Base-by-base conservation (phyloP, 805 yeast genomes). In the Phaffomyces thermotolerans region DNA sequence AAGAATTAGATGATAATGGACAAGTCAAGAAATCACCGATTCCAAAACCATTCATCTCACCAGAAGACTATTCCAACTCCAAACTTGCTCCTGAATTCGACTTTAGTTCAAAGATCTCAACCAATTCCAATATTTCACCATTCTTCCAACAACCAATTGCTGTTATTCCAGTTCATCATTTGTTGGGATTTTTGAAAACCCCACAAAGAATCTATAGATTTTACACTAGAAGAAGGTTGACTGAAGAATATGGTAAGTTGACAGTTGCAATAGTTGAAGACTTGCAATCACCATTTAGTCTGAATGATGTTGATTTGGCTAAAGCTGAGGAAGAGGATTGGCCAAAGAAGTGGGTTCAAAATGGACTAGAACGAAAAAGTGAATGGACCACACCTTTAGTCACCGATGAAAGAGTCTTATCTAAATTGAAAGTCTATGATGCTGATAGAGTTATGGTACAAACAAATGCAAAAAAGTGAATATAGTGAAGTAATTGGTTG, bases 351-450 rank as follows among this genome's bases (percentile, higher is more conserved):
- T 91, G 97, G 96, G 84, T 86, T 30, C 72, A 78, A 51, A 73
- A 72, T 46, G 95, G 96, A n/a, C 59, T 63, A 38, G 84, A 78
- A 41, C 82, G 78, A 51, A 67, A 76, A 34, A 83, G 95, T 50
- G 97, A 91, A 60, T 91, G 99, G 99, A 79, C 82, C 43, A 79
- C 79, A 56, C 90, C 83, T 24, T 66, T 90, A 38, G 68, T 59
- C 8, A 76, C 76, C 25, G 98, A 91, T 58, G 78, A 76, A 8
- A 68, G 95, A 47, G 77, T 91, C 15, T 62, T 73, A 10, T 59
- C 64, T 22, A 63, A 76, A 43, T 59, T 87, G 61, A 66, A 69
- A 49, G 78, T 78, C 8, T 79, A 66, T 52, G 59, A 57, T 40
- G 42, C 50, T n/a, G 48, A 37, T 1, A 47, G 44, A 18, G 48